These are phyloP conservation scores for Aureobasidium sp. DNA, from an alignment of 2,329 filamentous ascomycete species.

Conservation along the genomic window DNA sequence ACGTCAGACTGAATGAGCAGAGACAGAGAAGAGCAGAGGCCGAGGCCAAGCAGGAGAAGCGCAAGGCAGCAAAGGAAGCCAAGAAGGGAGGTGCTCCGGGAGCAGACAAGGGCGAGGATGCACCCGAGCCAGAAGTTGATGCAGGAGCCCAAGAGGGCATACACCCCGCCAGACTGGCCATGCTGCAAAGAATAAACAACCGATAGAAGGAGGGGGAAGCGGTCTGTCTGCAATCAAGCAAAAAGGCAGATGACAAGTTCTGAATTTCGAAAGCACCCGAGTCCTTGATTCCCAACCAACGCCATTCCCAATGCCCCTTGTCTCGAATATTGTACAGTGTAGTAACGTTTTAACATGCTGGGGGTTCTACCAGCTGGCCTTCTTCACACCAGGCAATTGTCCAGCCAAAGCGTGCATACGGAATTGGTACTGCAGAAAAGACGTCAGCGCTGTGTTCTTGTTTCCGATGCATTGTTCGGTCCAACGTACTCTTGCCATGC, in stretches of 20 bases:
- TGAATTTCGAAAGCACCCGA: background rate
- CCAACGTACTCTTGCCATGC: conserved; percentile 74
- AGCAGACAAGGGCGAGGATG: conserved; percentile 20
- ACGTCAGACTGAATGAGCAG: conserved; percentile 70
- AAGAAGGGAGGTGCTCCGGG: conserved; percentile 17
- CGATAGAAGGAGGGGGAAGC: background rate
- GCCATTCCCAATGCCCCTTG: conserved; percentile 7
- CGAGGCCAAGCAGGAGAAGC: conserved; percentile 36
- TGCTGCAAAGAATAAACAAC: conserved; percentile 13
- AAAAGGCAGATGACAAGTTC: background rate
- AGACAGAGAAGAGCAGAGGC: conserved; percentile 45
- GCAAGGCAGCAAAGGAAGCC: conserved; percentile 32
- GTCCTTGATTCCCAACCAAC: conserved; percentile 4
- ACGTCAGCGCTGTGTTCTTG: conserved; percentile 19
- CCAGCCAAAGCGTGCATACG: conserved; percentile 79
- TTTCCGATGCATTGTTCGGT: background rate
- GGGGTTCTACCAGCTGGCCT: conserved; percentile 72
- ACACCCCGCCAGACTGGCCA: conserved; percentile 27
- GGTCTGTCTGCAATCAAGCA: background rate
- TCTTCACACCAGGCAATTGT: conserved; percentile 82
- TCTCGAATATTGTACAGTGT: background rate
- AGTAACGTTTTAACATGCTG: background rate
- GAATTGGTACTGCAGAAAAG: conserved; percentile 68
- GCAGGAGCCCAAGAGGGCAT: conserved; percentile 18
- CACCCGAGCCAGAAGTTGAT: conserved; percentile 10